phyloP scores from a whole-genome alignment of 1,139 yeast genomes.

The Yamadazyma oceani region DNA sequence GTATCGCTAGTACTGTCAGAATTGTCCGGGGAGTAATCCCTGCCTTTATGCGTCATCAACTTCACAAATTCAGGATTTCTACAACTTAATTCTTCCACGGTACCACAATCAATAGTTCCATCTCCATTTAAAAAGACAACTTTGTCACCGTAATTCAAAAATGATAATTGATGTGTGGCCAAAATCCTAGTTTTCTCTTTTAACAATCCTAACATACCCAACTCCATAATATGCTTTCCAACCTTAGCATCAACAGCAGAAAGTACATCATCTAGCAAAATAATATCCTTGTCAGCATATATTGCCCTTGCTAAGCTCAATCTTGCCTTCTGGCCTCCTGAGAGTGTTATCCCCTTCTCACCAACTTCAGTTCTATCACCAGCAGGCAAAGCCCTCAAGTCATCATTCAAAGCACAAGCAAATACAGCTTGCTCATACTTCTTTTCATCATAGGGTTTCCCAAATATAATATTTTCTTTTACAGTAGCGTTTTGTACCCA shows the following conservation, averaged over 20 bases:
- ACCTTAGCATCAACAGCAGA: slow-evolving; percentile 54
- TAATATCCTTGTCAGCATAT: slow-evolving; percentile 39
- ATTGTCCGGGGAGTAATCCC: slow-evolving; percentile 20
- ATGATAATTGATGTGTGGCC: slow-evolving; percentile 47
- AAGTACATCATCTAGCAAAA: slow-evolving; percentile 46
- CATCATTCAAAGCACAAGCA: slow-evolving; percentile 37
- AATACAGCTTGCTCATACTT: slow-evolving; percentile 30
- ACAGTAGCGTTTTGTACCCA: slow-evolving; percentile 47
- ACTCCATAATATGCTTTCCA: slow-evolving; percentile 44
- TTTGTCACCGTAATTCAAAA: slow-evolving; percentile 39
- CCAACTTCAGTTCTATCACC: slow-evolving; percentile 51
- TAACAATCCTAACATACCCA: slow-evolving; percentile 37
- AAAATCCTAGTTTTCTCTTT: slow-evolving; percentile 38
- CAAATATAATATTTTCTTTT: slow-evolving; percentile 40
- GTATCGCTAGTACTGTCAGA: no score
- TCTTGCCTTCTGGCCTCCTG: slow-evolving; percentile 53
- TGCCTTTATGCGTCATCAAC: slow-evolving; percentile 22
- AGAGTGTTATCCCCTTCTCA: slow-evolving; percentile 48
- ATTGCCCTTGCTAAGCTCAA: slow-evolving; percentile 48
- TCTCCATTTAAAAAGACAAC: slow-evolving; percentile 37
- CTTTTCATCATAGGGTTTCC: slow-evolving; percentile 25
- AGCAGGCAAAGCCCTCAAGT: slow-evolving; percentile 39
- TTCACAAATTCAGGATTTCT: slow-evolving; percentile 21
- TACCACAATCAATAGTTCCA: slow-evolving; percentile 40
- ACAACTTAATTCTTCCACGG: slow-evolving; percentile 34